A percentile compares a stretch with the other conserved stretches of the same genome.
phyloP scores from a whole-genome alignment of 2,329 filamentous ascomycete genomes.

The Trichoderma gracile region DNA sequence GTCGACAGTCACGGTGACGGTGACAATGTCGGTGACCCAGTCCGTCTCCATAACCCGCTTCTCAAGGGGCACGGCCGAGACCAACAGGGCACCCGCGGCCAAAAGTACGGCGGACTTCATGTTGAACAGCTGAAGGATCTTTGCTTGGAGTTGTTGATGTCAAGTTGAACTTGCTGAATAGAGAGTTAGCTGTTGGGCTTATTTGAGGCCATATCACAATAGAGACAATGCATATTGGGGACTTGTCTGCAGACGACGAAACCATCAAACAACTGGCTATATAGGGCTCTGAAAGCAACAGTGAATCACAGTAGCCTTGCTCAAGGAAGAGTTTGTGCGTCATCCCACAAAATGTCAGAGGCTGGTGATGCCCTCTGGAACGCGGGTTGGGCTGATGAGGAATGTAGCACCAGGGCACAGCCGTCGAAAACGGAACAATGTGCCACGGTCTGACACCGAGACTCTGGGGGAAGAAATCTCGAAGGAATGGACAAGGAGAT shows the following conservation, averaged over 20 bases:
- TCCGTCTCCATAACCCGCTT: conserved; percentile 46
- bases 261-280: not conserved
- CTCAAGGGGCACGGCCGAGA: conserved; percentile 47
- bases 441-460: not conserved
- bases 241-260: not conserved
- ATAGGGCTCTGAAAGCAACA: conserved; percentile 9
- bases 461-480: not conserved
- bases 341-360: not conserved
- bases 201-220: not conserved
- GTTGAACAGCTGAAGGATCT: conserved; percentile 33
- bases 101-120: conserved; percentile 55
- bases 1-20: conserved; percentile 48
- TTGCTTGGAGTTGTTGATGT: not conserved
- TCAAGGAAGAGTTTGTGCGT: not conserved
- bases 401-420: conserved; percentile 12
- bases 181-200: conserved; percentile 16
- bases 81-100: conserved; percentile 49
- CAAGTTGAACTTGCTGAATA: conserved; percentile 4
- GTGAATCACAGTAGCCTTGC: conserved; percentile 9
- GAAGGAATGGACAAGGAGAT: conserved; percentile 14
- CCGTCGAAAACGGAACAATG: conserved; percentile 20
- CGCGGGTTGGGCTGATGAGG: conserved; percentile 2
- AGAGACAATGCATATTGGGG: not conserved
- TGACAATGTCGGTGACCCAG: conserved; percentile 45
- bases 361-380: conserved; percentile 13